Conservation (phyloP, 768 basidiomycete genomes). For the Mycena latifolia region DNA sequence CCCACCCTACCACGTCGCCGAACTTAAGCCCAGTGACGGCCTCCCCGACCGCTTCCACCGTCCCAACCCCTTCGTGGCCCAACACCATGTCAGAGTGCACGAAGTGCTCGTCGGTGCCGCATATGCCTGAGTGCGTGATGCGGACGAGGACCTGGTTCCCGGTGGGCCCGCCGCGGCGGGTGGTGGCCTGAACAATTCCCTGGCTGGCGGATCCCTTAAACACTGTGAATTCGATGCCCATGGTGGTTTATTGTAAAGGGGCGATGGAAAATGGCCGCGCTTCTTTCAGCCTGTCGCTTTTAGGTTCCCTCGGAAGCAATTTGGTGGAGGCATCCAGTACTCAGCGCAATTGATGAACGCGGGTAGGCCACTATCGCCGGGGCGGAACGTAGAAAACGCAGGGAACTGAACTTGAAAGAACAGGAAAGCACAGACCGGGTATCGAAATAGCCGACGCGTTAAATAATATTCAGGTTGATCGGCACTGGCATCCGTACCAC, state of each 20-base stretch:
- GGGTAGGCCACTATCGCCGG: no score
- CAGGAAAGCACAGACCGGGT: no score
- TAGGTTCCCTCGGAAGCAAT: no score
- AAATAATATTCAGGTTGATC: no score
- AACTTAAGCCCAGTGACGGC: constrained; percentile 5
- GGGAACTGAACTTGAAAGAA: no score
- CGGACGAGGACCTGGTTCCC: constrained; percentile 31
- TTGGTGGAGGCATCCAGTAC: no score
- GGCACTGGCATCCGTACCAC: no score
- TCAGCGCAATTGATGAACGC: no score
- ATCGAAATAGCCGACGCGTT: no score
- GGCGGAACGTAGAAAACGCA: no score
- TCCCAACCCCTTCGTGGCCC: constrained; percentile 42
- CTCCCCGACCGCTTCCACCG: constrained; percentile 21
- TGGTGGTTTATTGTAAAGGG: background rate
- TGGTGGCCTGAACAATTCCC: constrained; percentile 19
- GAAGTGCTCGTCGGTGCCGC: constrained; percentile 54
- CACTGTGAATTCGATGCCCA: constrained; percentile 23
- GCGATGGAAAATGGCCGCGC: no score
- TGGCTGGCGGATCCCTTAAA: constrained; percentile 17
- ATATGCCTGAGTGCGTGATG: constrained; percentile 43
- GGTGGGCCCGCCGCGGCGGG: background rate
- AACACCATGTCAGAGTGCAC: constrained; percentile 45
- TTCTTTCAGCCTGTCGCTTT: no score
- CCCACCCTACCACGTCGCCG: constrained; percentile 34